phyloP scores from a whole-genome alignment of 2,329 filamentous ascomycete species.

The Cladosporium sp. region DNA sequence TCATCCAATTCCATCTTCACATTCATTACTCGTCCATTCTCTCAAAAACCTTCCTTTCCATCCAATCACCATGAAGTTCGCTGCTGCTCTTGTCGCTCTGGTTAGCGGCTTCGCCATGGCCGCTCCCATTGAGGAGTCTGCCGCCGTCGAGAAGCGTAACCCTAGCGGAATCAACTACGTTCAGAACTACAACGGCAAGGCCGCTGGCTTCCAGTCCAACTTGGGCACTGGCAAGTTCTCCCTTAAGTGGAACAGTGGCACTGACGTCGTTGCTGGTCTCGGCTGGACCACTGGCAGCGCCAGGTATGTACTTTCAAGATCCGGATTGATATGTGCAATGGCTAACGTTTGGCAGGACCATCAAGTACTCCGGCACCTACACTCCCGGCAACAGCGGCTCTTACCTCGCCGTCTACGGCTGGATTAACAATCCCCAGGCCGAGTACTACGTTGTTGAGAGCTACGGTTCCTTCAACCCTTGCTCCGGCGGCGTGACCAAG shows the following conservation, averaged over 20 bases:
- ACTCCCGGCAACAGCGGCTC: slow-evolving; percentile 45
- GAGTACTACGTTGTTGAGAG: slow-evolving; percentile 61
- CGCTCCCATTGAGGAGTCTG: slow-evolving; percentile 20
- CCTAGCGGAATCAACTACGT: slow-evolving; percentile 21
- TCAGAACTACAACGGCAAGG: slow-evolving; percentile 24
- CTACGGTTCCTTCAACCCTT: slow-evolving; percentile 48
- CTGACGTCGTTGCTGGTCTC: slow-evolving; percentile 27
- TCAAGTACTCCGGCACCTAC: slow-evolving; percentile 38
- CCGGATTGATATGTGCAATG: not conserved
- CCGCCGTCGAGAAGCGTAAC: slow-evolving; percentile 18
- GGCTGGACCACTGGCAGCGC: slow-evolving; percentile 26
- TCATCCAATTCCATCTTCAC: not conserved
- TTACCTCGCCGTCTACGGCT: slow-evolving; percentile 59
- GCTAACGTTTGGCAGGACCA: not conserved
- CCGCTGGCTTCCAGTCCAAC: slow-evolving; percentile 22
- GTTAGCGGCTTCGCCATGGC: slow-evolving; percentile 19
- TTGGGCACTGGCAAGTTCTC: slow-evolving; percentile 22
- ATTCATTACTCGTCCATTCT: not conserved
- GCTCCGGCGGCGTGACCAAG: slow-evolving; percentile 21
- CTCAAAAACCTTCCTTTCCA: not conserved
- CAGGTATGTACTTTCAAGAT: slow-evolving; percentile 15
- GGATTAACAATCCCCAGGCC: slow-evolving; percentile 48
- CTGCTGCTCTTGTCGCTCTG: slow-evolving; percentile 18
- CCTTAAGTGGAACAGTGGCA: slow-evolving; percentile 22
- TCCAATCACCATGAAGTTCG: slow-evolving; percentile 22